Conservation (phyloP, 192 early-diverging fungal species). For the Mortierella hygrophila region DNA sequence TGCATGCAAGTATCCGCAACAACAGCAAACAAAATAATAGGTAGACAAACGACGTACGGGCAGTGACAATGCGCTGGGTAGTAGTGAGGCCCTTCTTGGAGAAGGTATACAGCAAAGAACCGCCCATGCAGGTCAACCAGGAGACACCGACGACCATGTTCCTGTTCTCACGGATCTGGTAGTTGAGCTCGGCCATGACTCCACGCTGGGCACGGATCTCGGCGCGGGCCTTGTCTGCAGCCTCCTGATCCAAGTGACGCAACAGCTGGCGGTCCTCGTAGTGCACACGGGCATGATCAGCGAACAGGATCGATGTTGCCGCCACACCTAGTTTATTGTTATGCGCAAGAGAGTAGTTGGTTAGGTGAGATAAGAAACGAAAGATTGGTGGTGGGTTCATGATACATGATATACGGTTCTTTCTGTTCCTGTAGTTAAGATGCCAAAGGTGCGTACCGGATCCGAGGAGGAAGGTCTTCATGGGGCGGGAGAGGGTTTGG, state of each 20-base stretch:
- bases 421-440: neutral
- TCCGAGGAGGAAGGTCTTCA: conserved; percentile 51
- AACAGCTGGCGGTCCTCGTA: conserved; percentile 46
- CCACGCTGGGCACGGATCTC: conserved; percentile 48
- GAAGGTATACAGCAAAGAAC: conserved; percentile 49
- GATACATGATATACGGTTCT: neutral
- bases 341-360: neutral
- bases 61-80: conserved; percentile 53
- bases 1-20: too few species aligned
- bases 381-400: neutral
- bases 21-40: neutral
- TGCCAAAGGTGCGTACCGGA: conserved; percentile 15
- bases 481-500: conserved; percentile 36
- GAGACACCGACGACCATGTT: conserved; percentile 48
- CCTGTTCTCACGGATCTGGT: conserved; percentile 53
- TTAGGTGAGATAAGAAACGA: neutral
- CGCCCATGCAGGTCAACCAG: conserved; percentile 51
- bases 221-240: conserved; percentile 38
- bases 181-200: conserved; percentile 32
- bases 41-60: conserved; percentile 17
- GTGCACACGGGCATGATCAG: conserved; percentile 46
- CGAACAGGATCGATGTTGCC: conserved; percentile 41
- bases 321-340: conserved; percentile 25
- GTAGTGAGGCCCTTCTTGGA: conserved; percentile 48
- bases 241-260: conserved; percentile 51